Base-by-base conservation (phyloP, 2,329 filamentous ascomycete species). In the Neurospora sp. region DNA sequence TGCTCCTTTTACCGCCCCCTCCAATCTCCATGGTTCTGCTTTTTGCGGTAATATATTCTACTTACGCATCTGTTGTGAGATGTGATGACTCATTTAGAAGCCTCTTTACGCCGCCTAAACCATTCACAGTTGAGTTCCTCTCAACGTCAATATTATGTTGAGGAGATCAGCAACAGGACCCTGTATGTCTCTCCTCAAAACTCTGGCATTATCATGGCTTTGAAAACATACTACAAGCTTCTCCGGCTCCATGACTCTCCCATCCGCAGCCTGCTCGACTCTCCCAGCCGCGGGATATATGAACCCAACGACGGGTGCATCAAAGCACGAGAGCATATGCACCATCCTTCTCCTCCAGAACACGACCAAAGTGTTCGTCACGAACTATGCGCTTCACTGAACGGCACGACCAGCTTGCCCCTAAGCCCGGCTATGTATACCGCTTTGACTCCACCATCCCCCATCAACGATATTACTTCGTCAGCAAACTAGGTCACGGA, bases 401-500 rank as follows among this genome's bases (percentile, higher is more conserved):
- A 52, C 28, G 36, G 23, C 28, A 62, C 52, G 23, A 36, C 17
- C 13, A 62, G 28, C 52, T 62, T 17, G 52, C 28, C 15, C 4
- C 52, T 1, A 36, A 17, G 52, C 23, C 28, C 23, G 52, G 23
- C 28, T 62, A 17, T 9, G 52, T 62, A 10, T 62, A 62, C 52
- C 52, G 23, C 15, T 62, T 62, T 36, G 52, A 36, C 52, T 62
- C 52, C 4, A 62, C 52, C 28, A 62, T 62, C 28, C 52, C 52
- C 28, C 13, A 36, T 62, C 28, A 33, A 36, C 52, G 15, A 62
- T 62, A 10, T 17, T 62, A 62, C 28, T 62, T 62, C 15, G 52
- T 62, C 28, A 62, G 52, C 3, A 28, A 36, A 3, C 52, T 62
- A 17, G 28, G 52, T 36, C 15, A 62, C 52, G 52, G 52, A 62